phyloP scores from a whole-genome alignment of 306 rosid species.

The Citrullus amarus region DNA sequence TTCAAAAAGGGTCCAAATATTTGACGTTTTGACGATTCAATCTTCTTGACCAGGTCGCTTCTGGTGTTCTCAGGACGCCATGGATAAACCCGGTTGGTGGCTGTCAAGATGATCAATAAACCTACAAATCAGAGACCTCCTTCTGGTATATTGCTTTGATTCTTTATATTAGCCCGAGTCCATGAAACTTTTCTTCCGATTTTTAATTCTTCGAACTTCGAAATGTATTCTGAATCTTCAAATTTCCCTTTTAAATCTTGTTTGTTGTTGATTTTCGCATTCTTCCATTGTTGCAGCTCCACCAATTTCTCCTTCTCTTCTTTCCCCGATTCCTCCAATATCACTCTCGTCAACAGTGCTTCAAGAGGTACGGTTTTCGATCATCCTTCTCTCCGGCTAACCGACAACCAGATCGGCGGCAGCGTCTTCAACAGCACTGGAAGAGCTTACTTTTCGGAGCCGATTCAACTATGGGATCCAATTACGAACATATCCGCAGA shows the following conservation, averaged over 20 bases:
- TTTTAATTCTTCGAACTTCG: no score
- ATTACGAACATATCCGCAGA: neutral
- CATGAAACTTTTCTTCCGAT: neutral
- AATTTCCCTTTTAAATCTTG: neutral
- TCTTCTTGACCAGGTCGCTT: neutral
- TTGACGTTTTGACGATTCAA: neutral
- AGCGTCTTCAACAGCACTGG: neutral
- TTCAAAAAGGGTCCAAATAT: neutral
- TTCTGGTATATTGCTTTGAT: neutral
- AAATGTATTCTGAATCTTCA: neutral
- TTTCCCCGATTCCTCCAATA: neutral
- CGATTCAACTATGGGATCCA: slow-evolving; percentile 8
- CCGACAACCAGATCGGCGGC: slow-evolving; percentile 4
- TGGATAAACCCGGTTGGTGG: neutral
- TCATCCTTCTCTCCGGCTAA: slow-evolving; percentile 6
- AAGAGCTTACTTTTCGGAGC: neutral
- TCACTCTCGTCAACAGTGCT: neutral
- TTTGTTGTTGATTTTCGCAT: neutral
- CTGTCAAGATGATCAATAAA: neutral
- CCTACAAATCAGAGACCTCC: neutral
- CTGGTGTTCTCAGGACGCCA: neutral
- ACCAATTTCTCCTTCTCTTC: slow-evolving; percentile 5
- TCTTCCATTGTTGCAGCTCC: neutral
- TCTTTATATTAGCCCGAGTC: neutral
- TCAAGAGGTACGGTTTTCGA: neutral